Evolutionary conservation across 2,329 filamentous ascomycete species (phyloP).

Genomic region (Chaetomium sp.): DNA sequence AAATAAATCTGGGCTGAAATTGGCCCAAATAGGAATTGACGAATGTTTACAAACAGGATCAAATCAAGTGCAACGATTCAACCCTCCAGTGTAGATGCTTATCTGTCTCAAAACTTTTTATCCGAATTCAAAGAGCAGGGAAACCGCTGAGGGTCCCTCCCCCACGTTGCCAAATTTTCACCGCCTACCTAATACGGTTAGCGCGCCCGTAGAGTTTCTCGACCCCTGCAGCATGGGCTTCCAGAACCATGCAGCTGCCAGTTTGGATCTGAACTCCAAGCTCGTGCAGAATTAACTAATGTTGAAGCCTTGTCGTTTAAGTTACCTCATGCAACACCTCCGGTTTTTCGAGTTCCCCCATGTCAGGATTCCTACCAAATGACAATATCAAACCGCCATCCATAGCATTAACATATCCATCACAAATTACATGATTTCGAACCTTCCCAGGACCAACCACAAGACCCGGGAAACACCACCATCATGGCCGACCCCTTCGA

Average conservation of each 20-base stretch:
- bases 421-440: too few species aligned
- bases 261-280: too few species aligned
- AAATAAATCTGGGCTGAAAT: too few species aligned
- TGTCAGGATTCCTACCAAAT: neutral
- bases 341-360: too few species aligned
- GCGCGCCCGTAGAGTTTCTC: neutral
- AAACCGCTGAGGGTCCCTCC: neutral
- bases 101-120: neutral
- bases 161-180: conserved; percentile 7
- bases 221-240: neutral
- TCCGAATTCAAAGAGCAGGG: neutral
- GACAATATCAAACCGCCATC: neutral
- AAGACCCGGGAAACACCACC: neutral
- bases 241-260: neutral
- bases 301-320: too few species aligned
- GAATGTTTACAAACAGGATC: too few species aligned
- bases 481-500: conserved; percentile 80
- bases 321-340: too few species aligned
- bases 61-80: neutral
- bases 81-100: conserved; percentile 1
- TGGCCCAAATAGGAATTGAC: too few species aligned
- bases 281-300: too few species aligned
- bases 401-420: neutral
- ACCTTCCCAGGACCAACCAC: too few species aligned
- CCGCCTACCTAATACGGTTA: conserved; percentile 15